Evolutionary conservation across 2,329 filamentous ascomycete genomes (phyloP).

Genomic region (Botryotinia globosa): DNA sequence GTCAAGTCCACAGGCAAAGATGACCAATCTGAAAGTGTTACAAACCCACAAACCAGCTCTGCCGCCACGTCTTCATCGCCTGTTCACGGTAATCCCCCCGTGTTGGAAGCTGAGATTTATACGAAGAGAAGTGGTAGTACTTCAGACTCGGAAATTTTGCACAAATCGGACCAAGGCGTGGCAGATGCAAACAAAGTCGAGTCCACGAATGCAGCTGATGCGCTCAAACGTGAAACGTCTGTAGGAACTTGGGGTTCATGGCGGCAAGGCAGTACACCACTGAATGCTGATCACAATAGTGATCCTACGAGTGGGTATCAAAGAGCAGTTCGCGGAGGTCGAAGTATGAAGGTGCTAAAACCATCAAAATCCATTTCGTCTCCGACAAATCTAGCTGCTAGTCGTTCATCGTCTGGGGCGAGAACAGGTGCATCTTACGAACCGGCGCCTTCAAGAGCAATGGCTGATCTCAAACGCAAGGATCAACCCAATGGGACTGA

Average conservation of each 20-base stretch:
- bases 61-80: slow-evolving; percentile 24
- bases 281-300: slow-evolving; percentile 27
- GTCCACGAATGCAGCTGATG: slow-evolving; percentile 22
- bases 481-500: slow-evolving; percentile 45
- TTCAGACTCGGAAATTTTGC: slow-evolving; percentile 28
- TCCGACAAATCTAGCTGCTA: slow-evolving; percentile 43
- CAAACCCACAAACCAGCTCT: slow-evolving; percentile 27
- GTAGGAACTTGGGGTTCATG: slow-evolving; percentile 68
- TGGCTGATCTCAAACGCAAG: slow-evolving; percentile 53
- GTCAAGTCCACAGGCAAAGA: slow-evolving; percentile 22
- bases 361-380: slow-evolving; percentile 64
- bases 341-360: slow-evolving; percentile 88
- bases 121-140: slow-evolving; percentile 22
- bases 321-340: slow-evolving; percentile 61
- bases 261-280: slow-evolving; percentile 51
- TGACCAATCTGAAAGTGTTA: slow-evolving; percentile 16
- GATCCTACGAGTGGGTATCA: slow-evolving; percentile 56
- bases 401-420: slow-evolving; percentile 42
- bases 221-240: slow-evolving; percentile 44
- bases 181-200: slow-evolving; percentile 21
- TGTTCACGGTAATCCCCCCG: slow-evolving; percentile 19
- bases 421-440: slow-evolving; percentile 54
- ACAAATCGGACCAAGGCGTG: slow-evolving; percentile 1
- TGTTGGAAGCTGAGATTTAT: slow-evolving; percentile 25
- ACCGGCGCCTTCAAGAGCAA: slow-evolving; percentile 43